A percentile compares a stretch with the other conserved stretches of the same genome.
Evolutionary conservation across 2,329 filamentous ascomycete species (phyloP).

Genomic region (Colletotrichum liriopes): DNA sequence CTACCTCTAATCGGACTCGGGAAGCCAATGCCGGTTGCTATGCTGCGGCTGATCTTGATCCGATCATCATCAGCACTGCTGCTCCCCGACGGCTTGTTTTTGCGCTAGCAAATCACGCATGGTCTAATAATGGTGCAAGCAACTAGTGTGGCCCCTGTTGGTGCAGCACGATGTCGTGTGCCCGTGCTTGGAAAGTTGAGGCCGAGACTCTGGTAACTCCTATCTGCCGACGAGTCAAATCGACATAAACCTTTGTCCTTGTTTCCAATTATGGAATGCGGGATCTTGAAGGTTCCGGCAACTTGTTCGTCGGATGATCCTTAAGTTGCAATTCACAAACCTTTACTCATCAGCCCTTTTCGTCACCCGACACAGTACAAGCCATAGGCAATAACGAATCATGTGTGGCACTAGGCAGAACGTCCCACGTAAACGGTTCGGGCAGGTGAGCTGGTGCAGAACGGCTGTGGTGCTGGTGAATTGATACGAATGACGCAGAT

Average conservation of each 20-base stretch:
- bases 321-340: background rate
- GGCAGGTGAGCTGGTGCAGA: background rate
- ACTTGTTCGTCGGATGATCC: slow-evolving; percentile 8
- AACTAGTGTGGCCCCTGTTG: slow-evolving; percentile 18
- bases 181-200: slow-evolving; percentile 15
- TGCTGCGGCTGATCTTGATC: slow-evolving; percentile 2
- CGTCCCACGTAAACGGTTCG: background rate
- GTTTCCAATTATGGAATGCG: slow-evolving; percentile 8
- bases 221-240: background rate
- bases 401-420: background rate
- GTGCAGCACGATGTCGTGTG: background rate
- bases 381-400: no score
- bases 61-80: slow-evolving; percentile 14
- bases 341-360: background rate
- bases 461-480: background rate
- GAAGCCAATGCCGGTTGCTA: slow-evolving; percentile 7
- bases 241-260: slow-evolving; percentile 10
- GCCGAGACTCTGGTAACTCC: slow-evolving; percentile 16
- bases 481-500: slow-evolving; percentile 24
- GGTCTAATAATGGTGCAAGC: slow-evolving; percentile 32
- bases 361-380: background rate
- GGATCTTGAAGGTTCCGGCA: background rate
- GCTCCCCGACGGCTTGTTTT: background rate
- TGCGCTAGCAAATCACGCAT: slow-evolving; percentile 13
- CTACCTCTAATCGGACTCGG: slow-evolving; percentile 2